Conservation (phyloP, 2,329 filamentous ascomycete species). For the Fusarium neocosmosporiellum region DNA sequence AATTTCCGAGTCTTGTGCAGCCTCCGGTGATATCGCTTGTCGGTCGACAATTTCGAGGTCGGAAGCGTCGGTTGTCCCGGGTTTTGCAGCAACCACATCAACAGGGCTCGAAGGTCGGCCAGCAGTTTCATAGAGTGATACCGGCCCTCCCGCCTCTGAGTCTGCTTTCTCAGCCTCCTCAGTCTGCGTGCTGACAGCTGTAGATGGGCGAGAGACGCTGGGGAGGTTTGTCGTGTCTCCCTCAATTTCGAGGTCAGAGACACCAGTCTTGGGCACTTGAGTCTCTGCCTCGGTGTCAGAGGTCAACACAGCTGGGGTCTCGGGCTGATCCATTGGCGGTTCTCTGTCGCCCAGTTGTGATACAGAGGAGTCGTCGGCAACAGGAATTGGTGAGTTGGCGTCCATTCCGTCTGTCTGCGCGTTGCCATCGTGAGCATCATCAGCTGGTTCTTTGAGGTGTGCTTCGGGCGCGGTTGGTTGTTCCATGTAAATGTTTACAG, state of each 20-base stretch:
- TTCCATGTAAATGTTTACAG: slow-evolving; percentile 16
- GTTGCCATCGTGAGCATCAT: slow-evolving; percentile 23
- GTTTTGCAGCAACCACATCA: neutral
- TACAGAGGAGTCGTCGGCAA: neutral
- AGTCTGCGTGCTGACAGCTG: neutral
- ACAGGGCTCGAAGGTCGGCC: neutral
- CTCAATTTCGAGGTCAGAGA: neutral
- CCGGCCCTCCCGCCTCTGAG: neutral
- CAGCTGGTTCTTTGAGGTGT: slow-evolving; percentile 7
- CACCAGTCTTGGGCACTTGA: neutral
- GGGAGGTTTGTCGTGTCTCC: neutral
- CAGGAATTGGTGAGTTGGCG: slow-evolving; percentile 6
- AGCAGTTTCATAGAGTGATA: neutral
- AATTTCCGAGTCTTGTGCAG: neutral
- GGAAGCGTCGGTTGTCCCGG: neutral
- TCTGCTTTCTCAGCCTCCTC: neutral
- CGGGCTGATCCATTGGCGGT: neutral
- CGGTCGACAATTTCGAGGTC: neutral
- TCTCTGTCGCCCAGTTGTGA: neutral
- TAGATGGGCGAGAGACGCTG: neutral
- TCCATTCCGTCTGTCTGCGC: slow-evolving; percentile 25
- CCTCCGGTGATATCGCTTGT: neutral
- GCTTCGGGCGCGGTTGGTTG: slow-evolving; percentile 5
- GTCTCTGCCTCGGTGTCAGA: neutral
- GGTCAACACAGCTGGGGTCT: neutral